phyloP scores from a whole-genome alignment of 768 basidiomycete species.

The Russula foetens region DNA sequence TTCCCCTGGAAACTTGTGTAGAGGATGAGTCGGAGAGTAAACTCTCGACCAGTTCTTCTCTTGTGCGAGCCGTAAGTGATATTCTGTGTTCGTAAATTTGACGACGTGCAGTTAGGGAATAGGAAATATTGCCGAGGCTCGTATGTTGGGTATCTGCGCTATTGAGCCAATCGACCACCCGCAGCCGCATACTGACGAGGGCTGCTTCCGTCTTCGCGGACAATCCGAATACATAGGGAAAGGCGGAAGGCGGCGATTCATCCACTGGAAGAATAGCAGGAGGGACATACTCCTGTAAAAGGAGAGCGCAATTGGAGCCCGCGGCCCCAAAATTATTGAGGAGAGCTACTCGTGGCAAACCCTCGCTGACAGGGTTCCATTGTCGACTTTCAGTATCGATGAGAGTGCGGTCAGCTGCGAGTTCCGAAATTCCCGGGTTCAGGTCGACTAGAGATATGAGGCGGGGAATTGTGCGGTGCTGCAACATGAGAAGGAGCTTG shows the following conservation, averaged over 20 bases:
- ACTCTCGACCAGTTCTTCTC: slow-evolving; percentile 39
- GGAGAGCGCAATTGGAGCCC: slow-evolving; percentile 56
- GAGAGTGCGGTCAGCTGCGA: slow-evolving; percentile 39
- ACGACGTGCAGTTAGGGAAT: slow-evolving; percentile 60
- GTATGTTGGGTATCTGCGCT: slow-evolving; percentile 21
- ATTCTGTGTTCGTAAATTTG: slow-evolving; percentile 48
- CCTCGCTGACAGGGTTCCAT: slow-evolving; percentile 36
- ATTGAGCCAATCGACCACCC: slow-evolving; percentile 43
- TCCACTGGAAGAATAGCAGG: not conserved
- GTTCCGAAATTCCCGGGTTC: slow-evolving; percentile 47
- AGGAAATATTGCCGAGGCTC: slow-evolving; percentile 47
- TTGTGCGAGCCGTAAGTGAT: slow-evolving; percentile 37
- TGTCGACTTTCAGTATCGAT: slow-evolving; percentile 35
- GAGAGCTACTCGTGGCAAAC: slow-evolving; percentile 41
- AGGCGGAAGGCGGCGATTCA: not conserved
- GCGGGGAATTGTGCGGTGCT: slow-evolving; percentile 44
- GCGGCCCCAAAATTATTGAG: slow-evolving; percentile 73
- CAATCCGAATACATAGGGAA: slow-evolving; percentile 44
- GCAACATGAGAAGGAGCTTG: slow-evolving; percentile 64
- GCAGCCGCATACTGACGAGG: slow-evolving; percentile 39
- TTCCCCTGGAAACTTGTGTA: slow-evolving; percentile 25
- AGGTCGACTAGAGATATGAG: slow-evolving; percentile 50
- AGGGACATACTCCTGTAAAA: slow-evolving; percentile 44
- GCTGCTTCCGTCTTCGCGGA: slow-evolving; percentile 49
- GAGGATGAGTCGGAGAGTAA: slow-evolving; percentile 33